These are phyloP conservation scores for Aspergillus clavatus DNA, from an alignment of 2,329 filamentous ascomycete genomes.

Conservation along the genomic window DNA sequence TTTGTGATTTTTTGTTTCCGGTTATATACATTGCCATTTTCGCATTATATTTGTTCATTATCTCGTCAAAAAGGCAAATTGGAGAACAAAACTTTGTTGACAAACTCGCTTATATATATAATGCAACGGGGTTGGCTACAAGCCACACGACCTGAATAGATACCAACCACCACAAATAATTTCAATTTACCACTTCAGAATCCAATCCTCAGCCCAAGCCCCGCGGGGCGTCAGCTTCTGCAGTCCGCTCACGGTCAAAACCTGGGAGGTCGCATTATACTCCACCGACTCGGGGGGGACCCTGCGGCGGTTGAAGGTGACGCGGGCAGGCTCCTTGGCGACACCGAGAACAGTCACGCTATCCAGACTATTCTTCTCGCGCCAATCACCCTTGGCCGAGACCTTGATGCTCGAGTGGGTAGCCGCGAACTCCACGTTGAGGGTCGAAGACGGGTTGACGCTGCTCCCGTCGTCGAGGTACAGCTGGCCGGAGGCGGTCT, in stretches of 20 bases:
- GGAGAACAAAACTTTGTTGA: too few relatives aligned
- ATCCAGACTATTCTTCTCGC: slow-evolving; percentile 54
- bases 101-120: too few relatives aligned
- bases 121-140: too few relatives aligned
- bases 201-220: slow-evolving; percentile 57
- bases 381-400: slow-evolving; percentile 48
- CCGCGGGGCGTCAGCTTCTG: slow-evolving; percentile 47
- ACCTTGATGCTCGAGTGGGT: slow-evolving; percentile 44
- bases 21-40: too few relatives aligned
- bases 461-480: slow-evolving; percentile 75
- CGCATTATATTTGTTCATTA: too few relatives aligned
- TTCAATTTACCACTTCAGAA: slow-evolving; percentile 51
- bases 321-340: slow-evolving; percentile 32
- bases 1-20: too few relatives aligned
- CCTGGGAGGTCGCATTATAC: slow-evolving; percentile 46
- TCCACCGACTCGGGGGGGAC: slow-evolving; percentile 43
- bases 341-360: slow-evolving; percentile 63
- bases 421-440: slow-evolving; percentile 45
- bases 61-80: too few relatives aligned
- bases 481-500: slow-evolving; percentile 56
- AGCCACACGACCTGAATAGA: too few relatives aligned
- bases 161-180: too few relatives aligned
- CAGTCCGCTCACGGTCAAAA: slow-evolving; percentile 51
- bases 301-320: slow-evolving; percentile 49
- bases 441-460: slow-evolving; percentile 51